These are phyloP conservation scores for Remersonia thermophila DNA, from an alignment of 2,329 filamentous ascomycete species.

Conservation along the genomic window DNA sequence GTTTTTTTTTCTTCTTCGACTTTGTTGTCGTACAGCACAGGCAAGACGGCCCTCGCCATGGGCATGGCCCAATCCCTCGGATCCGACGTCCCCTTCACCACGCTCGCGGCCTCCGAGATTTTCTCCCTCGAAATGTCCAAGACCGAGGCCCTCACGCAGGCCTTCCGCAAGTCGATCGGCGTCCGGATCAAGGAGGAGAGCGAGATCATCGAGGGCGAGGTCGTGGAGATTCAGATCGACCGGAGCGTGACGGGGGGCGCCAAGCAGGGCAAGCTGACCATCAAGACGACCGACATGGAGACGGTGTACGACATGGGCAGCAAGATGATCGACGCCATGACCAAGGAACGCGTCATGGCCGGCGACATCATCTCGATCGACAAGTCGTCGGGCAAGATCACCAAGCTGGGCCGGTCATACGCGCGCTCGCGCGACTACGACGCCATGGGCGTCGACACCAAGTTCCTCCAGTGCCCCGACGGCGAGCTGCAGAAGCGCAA, in stretches of 20 bases:
- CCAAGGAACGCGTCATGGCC: slow-evolving; percentile 97
- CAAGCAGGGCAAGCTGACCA: slow-evolving; percentile 97
- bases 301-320: slow-evolving; percentile 98
- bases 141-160: slow-evolving; percentile 93
- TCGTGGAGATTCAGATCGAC: slow-evolving; percentile 97
- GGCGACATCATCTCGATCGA: slow-evolving; percentile 98
- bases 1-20: too few species aligned
- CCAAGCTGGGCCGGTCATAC: slow-evolving; percentile 89
- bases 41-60: slow-evolving; percentile 97
- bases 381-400: slow-evolving; percentile 96
- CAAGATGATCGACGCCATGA: slow-evolving; percentile 99
- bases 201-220: slow-evolving; percentile 97
- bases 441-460: slow-evolving; percentile 96
- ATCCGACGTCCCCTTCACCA: slow-evolving; percentile 89
- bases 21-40: slow-evolving; percentile 50
- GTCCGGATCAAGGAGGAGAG: slow-evolving; percentile 98
- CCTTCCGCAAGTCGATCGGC: slow-evolving; percentile 97
- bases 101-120: slow-evolving; percentile 90
- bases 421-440: slow-evolving; percentile 95
- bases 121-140: slow-evolving; percentile 99
- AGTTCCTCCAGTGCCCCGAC: slow-evolving; percentile 94
- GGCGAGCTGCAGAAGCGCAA: slow-evolving; percentile 95
- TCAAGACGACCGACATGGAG: slow-evolving; percentile 99
- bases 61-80: slow-evolving; percentile 96
- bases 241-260: slow-evolving; percentile 90